phyloP scores from a whole-genome alignment of 2,329 filamentous ascomycete genomes.

The Sporothrix pseudoabietina region DNA sequence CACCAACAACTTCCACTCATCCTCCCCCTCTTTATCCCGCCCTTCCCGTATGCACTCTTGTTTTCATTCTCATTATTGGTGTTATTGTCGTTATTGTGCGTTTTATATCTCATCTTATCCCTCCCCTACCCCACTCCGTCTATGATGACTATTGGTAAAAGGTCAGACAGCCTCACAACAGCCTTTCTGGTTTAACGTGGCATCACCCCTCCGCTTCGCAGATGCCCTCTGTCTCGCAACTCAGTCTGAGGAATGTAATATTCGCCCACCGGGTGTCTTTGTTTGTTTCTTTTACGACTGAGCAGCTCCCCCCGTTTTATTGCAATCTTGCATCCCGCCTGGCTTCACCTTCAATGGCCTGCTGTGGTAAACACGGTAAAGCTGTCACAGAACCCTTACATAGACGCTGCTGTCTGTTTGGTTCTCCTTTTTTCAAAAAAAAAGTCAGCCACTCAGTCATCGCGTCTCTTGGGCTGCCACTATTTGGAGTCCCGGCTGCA shows the following conservation, averaged over 20 bases:
- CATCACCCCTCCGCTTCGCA: conserved; percentile 24
- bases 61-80: neutral
- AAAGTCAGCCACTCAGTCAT: neutral
- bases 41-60: no score
- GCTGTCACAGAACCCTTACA: conserved; percentile 25
- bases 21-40: neutral
- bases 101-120: neutral
- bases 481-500: conserved; percentile 17
- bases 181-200: conserved; percentile 44
- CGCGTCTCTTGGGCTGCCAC: conserved; percentile 21
- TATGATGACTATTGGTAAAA: conserved; percentile 54
- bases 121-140: conserved; percentile 37
- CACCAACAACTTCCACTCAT: neutral
- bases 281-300: neutral
- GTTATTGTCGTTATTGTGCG: neutral
- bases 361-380: conserved; percentile 23
- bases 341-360: conserved; percentile 24
- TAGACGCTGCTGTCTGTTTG: neutral
- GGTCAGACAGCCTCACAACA: conserved; percentile 46
- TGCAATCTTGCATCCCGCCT: conserved; percentile 5
- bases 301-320: conserved; percentile 19
- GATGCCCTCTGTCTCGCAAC: conserved; percentile 24
- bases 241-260: neutral
- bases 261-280: neutral
- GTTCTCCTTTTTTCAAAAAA: neutral